Evolutionary conservation across 1,139 yeast genomes (phyloP).

Genomic region (Taphrina flavorubra): DNA sequence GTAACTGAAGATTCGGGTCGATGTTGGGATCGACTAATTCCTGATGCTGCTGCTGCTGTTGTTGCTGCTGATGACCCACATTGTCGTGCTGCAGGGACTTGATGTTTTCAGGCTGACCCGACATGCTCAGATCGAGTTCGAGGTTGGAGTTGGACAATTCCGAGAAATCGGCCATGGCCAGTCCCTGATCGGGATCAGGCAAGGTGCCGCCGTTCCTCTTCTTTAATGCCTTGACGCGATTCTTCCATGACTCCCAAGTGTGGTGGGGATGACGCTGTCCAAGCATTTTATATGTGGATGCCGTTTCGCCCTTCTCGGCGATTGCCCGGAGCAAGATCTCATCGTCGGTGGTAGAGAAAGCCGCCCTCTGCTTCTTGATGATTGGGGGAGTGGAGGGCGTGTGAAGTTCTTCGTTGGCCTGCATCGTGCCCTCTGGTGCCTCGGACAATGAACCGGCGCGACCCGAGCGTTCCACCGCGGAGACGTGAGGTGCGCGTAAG

Average conservation of each 20-base stretch:
- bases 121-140: background rate
- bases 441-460: background rate
- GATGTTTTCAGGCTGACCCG: slow-evolving; percentile 2
- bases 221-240: slow-evolving; percentile 37
- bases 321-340: slow-evolving; percentile 24
- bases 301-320: slow-evolving; percentile 27
- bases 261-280: slow-evolving; percentile 30
- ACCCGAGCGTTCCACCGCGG: slow-evolving; percentile 14
- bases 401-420: slow-evolving; percentile 7
- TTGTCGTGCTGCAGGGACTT: background rate
- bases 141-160: slow-evolving; percentile 8
- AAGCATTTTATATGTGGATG: slow-evolving; percentile 22
- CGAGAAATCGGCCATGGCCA: background rate
- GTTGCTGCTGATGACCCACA: background rate
- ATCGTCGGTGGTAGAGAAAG: slow-evolving; percentile 37
- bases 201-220: slow-evolving; percentile 16
- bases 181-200: slow-evolving; percentile 14
- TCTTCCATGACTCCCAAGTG: slow-evolving; percentile 41
- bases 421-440: slow-evolving; percentile 6
- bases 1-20: slow-evolving; percentile 23
- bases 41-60: background rate
- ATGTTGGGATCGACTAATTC: slow-evolving; percentile 23
- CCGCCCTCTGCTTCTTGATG: slow-evolving; percentile 16
- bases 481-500: slow-evolving; percentile 29
- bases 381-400: slow-evolving; percentile 17